These are phyloP conservation scores for slime mould (Dictyostelium discoideum) DNA, from an alignment of 78 protist species.

Conservation along the genomic window dicty_2.7 NC_007089.4:1453001-1453500, in stretches of 20 bases:
- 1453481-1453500: conserved; percentile 83
- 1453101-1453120: background rate
- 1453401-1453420: conserved; percentile 76
- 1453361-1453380: conserved; percentile 62
- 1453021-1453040: conserved; percentile 75
- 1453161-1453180: conserved; percentile 70
- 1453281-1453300: conserved; percentile 76
- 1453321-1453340: conserved; percentile 32
- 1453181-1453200: conserved; percentile 55
- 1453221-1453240: conserved; percentile 14
- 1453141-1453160: conserved; percentile 83
- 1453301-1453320: conserved; percentile 57
- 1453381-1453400: conserved; percentile 65
- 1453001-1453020: conserved; percentile 57
- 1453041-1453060: conserved; percentile 78
- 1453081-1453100: too few relatives aligned
- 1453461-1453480: conserved; percentile 69
- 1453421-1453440: conserved; percentile 85
- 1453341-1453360: conserved; percentile 78
- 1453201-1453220: conserved; percentile 58
- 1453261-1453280: conserved; percentile 90
- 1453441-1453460: conserved; percentile 61
- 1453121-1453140: conserved; percentile 84
- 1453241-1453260: conserved; percentile 79
- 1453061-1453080: background rate